Evolutionary conservation across 768 basidiomycete genomes (phyloP).

Genomic region (Boletus rubropictus): DNA sequence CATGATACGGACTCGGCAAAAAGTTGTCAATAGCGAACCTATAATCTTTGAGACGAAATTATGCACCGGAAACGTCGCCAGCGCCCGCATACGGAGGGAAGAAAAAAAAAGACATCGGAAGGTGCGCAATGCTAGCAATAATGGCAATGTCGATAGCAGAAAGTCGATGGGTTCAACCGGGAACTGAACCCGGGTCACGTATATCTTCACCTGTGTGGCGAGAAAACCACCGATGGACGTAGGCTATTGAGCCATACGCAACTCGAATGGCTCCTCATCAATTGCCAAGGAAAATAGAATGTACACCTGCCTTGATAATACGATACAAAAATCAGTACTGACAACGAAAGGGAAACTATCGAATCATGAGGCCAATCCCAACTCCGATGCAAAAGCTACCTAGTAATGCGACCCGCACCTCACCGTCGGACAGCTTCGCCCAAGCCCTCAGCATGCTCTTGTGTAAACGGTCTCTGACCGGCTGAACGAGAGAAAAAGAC

Average conservation of each 20-base stretch:
- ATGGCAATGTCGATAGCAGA: not conserved
- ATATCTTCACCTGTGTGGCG: constrained; percentile 26
- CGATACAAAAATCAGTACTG: not conserved
- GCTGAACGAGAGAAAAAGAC: constrained; percentile 55
- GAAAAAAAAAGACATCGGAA: not conserved
- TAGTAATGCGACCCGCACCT: constrained; percentile 32
- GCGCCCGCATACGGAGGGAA: not conserved
- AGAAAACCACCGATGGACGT: constrained; percentile 30
- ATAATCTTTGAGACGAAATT: not conserved
- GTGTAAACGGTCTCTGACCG: constrained; percentile 30
- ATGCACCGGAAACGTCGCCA: not conserved
- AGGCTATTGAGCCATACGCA: constrained; percentile 29
- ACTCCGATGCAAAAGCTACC: constrained; percentile 43
- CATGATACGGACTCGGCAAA: not conserved
- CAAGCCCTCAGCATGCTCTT: constrained; percentile 20
- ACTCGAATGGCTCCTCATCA: no score
- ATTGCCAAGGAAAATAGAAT: not conserved
- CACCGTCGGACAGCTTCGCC: constrained; percentile 22
- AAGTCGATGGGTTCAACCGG: constrained; percentile 24
- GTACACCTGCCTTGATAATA: not conserved
- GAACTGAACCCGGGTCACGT: constrained; percentile 36
- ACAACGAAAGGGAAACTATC: constrained; percentile 12
- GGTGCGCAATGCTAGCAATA: no score
- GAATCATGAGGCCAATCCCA: constrained; percentile 37
- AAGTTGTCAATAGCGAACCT: not conserved